Evolutionary conservation across 192 early-diverging fungal species (phyloP).

Genomic region (Backusella liffmaniae): DNA sequence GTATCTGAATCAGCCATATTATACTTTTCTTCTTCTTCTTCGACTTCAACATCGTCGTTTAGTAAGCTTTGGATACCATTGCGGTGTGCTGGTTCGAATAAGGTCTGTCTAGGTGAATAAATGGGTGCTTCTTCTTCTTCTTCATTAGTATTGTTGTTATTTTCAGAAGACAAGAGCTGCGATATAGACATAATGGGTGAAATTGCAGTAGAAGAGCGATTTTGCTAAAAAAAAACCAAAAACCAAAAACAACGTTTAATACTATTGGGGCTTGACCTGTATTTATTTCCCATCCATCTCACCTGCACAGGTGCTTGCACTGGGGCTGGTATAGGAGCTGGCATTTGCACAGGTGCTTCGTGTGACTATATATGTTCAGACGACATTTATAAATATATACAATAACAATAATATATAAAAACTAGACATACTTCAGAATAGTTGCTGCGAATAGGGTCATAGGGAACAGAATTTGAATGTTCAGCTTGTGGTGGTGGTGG

Average conservation of each 20-base stretch:
- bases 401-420: neutral
- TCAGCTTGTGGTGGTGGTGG: neutral
- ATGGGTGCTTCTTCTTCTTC: slow-evolving; percentile 6
- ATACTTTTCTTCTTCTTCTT: neutral
- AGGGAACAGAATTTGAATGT: slow-evolving; percentile 7
- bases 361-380: neutral
- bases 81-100: neutral
- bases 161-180: slow-evolving; percentile 1
- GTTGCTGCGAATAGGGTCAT: slow-evolving; percentile 23
- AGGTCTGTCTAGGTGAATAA: neutral
- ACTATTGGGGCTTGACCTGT: too few relatives aligned
- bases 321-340: neutral
- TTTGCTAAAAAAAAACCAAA: neutral
- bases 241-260: neutral
- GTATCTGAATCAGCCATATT: slow-evolving; percentile 30
- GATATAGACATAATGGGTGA: slow-evolving; percentile 23
- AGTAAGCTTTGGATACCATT: slow-evolving; percentile 28
- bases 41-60: slow-evolving; percentile 13
- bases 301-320: slow-evolving; percentile 3
- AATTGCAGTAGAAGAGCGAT: neutral
- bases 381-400: neutral
- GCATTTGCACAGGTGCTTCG: neutral
- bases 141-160: neutral
- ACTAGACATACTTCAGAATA: neutral
- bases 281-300: neutral